phyloP scores from a whole-genome alignment of 768 basidiomycete species.

The Lactarius indigo region DNA sequence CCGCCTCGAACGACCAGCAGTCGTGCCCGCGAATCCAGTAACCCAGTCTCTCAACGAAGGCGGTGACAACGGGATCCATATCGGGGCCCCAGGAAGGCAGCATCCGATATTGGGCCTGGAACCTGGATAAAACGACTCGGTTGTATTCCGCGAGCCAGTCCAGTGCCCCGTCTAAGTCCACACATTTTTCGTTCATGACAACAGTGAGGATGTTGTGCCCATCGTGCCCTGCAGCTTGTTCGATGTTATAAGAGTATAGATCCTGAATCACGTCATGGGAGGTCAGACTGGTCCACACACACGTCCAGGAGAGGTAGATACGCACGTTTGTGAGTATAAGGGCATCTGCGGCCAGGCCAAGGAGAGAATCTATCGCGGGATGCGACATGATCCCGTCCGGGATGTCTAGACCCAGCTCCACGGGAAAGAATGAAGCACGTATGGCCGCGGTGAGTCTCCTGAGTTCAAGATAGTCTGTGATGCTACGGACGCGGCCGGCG shows the following conservation, averaged over 20 bases:
- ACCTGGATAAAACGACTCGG: slow-evolving; percentile 32
- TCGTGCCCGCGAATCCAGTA: slow-evolving; percentile 37
- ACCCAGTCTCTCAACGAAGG: slow-evolving; percentile 38
- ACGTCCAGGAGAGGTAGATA: background rate
- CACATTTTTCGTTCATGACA: slow-evolving; percentile 37
- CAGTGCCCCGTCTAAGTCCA: slow-evolving; percentile 38
- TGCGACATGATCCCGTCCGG: slow-evolving; percentile 41
- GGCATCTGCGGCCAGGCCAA: slow-evolving; percentile 33
- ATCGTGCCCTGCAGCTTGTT: slow-evolving; percentile 40
- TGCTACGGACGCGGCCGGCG: slow-evolving; percentile 32
- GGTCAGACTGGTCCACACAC: background rate
- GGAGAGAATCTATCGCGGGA: slow-evolving; percentile 35
- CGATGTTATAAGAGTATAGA: slow-evolving; percentile 39
- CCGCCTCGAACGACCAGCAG: slow-evolving; percentile 37
- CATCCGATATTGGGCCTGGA: slow-evolving; percentile 30
- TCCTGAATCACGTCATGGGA: slow-evolving; percentile 29
- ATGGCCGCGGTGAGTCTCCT: slow-evolving; percentile 40
- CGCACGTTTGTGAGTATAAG: slow-evolving; percentile 41
- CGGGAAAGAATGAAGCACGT: slow-evolving; percentile 37
- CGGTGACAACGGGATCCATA: slow-evolving; percentile 32
- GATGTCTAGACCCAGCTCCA: slow-evolving; percentile 38
- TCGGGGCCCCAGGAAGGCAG: slow-evolving; percentile 38
- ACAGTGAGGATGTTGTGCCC: slow-evolving; percentile 42
- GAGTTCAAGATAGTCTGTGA: slow-evolving; percentile 40
- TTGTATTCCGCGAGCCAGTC: slow-evolving; percentile 31